Evolutionary conservation across 768 basidiomycete genomes (phyloP).

Genomic region (Termitomyces sp.): DNA sequence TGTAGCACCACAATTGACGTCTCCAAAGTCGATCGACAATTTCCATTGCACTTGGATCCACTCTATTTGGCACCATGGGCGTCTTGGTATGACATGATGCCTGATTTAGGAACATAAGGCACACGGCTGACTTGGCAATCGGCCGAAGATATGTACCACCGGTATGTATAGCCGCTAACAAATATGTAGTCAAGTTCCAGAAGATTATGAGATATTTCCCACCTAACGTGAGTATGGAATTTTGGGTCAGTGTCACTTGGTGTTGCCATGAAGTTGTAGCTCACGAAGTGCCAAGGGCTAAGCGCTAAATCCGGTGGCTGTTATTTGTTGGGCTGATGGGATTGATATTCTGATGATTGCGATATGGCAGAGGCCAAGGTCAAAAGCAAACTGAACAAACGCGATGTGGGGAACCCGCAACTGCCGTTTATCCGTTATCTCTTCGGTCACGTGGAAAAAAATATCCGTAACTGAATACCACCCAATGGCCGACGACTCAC

Average conservation of each 20-base stretch:
- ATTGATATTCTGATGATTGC: too few relatives aligned
- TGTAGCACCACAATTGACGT: background rate
- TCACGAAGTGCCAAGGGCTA: too few relatives aligned
- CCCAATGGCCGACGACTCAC: slow-evolving; percentile 5
- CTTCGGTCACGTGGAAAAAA: slow-evolving; percentile 5
- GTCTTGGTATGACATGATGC: background rate
- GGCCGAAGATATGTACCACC: slow-evolving; percentile 6
- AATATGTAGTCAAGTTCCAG: too few relatives aligned
- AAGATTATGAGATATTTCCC: too few relatives aligned
- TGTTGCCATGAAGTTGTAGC: too few relatives aligned
- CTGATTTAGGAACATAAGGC: slow-evolving; percentile 1
- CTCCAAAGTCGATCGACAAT: background rate
- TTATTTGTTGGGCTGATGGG: too few relatives aligned
- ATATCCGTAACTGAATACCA: background rate
- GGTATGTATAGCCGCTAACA: too few relatives aligned
- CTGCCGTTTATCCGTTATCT: slow-evolving; percentile 10
- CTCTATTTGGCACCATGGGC: too few relatives aligned
- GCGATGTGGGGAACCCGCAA: background rate
- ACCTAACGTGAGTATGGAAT: too few relatives aligned
- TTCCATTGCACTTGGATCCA: too few relatives aligned
- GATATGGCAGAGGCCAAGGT: background rate
- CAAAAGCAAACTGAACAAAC: background rate
- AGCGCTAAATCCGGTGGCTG: too few relatives aligned
- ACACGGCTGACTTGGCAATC: slow-evolving; percentile 6
- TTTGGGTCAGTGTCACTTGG: too few relatives aligned